These are phyloP conservation scores for Rhynchosporium secalis DNA, from an alignment of 2,329 filamentous ascomycete species.

Conservation along the genomic window DNA sequence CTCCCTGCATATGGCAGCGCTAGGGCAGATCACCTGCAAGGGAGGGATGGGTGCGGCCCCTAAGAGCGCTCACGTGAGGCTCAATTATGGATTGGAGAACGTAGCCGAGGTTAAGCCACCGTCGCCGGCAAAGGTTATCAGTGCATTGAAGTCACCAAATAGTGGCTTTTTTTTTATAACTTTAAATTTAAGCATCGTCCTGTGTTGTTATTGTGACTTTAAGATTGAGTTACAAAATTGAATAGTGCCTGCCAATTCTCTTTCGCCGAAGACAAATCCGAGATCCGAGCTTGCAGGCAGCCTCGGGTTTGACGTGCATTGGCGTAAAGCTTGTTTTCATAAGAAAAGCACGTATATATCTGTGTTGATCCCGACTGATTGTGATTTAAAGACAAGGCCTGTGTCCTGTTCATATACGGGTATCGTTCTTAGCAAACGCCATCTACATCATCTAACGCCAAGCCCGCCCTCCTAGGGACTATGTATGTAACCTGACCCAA, in stretches of 20 bases:
- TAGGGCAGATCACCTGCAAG: not conserved
- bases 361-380: not conserved
- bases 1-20: slow-evolving; percentile 3
- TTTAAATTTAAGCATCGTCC: no score
- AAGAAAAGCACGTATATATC: not conserved
- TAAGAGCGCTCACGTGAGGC: no score
- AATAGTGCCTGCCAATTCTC: no score
- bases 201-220: no score
- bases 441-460: slow-evolving; percentile 20
- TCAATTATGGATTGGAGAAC: no score
- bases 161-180: no score
- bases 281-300: not conserved
- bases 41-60: not conserved
- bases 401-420: slow-evolving; percentile 11
- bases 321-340: not conserved
- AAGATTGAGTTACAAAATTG: no score
- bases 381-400: not conserved
- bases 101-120: no score
- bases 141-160: no score
- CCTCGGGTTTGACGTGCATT: not conserved
- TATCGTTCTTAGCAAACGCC: slow-evolving; percentile 16
- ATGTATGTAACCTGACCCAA: not conserved
- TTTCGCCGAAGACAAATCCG: no score
- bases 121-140: no score
- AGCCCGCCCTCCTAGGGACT: not conserved